Percentiles rank a stretch among this genome's conserved stretches.
These are phyloP conservation scores for Leccinum pachyderme DNA, from an alignment of 1,284 basidiomycete genomes.

Conservation along the genomic window DNA sequence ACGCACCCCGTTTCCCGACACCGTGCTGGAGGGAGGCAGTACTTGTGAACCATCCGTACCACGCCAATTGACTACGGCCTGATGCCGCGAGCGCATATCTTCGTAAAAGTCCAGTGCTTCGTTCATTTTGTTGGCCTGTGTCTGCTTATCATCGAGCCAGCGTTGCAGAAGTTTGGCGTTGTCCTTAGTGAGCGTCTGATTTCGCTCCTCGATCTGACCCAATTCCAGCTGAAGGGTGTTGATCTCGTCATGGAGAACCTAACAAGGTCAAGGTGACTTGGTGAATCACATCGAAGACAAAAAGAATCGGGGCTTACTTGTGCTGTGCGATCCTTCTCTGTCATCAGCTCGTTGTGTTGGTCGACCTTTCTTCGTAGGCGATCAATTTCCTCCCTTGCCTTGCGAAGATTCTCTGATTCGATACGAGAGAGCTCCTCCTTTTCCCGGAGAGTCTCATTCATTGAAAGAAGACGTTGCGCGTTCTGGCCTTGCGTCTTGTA, in stretches of 20 bases:
- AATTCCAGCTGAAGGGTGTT: slow-evolving; percentile 88
- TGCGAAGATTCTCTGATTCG: slow-evolving; percentile 75
- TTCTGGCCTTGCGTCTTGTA: slow-evolving; percentile 98
- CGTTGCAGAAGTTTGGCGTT: slow-evolving; percentile 93
- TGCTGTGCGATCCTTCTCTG: slow-evolving; percentile 85
- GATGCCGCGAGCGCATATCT: slow-evolving; percentile 70
- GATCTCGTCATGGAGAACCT: slow-evolving; percentile 95
- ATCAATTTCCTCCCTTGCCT: slow-evolving; percentile 69
- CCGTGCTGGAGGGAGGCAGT: slow-evolving; percentile 26
- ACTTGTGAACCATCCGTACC: slow-evolving; percentile 38
- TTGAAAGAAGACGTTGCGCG: slow-evolving; percentile 85
- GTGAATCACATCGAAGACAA: background rate
- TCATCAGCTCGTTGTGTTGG: slow-evolving; percentile 81
- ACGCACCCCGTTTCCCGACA: slow-evolving; percentile 72
- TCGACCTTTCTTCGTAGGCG: slow-evolving; percentile 74
- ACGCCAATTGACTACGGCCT: slow-evolving; percentile 55
- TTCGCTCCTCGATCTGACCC: slow-evolving; percentile 84
- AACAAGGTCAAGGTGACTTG: slow-evolving; percentile 7
- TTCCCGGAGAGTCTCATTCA: slow-evolving; percentile 93
- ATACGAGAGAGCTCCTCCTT: slow-evolving; percentile 81
- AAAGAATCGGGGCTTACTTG: slow-evolving; percentile 53
- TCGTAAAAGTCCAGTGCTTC: slow-evolving; percentile 84
- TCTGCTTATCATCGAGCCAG: slow-evolving; percentile 93
- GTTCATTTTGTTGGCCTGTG: slow-evolving; percentile 94
- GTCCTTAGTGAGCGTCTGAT: slow-evolving; percentile 82